phyloP scores from a whole-genome alignment of 208 protist species.

The Crithidia acanthocephali region DNA sequence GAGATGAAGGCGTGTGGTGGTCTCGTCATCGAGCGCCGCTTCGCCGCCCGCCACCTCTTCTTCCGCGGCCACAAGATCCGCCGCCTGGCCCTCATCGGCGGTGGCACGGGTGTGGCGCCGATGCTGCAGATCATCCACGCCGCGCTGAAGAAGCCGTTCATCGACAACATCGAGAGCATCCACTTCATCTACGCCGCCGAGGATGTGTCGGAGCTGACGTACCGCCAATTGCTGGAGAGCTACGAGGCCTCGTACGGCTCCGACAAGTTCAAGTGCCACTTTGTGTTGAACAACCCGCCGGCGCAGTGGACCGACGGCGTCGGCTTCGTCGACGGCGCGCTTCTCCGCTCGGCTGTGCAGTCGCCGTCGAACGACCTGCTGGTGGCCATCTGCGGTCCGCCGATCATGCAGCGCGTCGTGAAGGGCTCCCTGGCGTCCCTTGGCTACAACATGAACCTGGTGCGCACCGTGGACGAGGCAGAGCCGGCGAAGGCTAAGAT shows the following conservation, averaged over 20 bases:
- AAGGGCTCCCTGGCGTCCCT: conserved; percentile 40
- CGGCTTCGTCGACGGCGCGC: conserved; percentile 56
- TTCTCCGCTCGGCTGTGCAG: conserved; percentile 61
- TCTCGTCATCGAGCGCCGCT: conserved; percentile 56
- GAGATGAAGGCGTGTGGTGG: conserved; percentile 80
- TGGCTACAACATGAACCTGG: conserved; percentile 58
- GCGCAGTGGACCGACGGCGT: conserved; percentile 69
- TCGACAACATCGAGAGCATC: conserved; percentile 57
- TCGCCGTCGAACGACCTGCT: conserved; percentile 60
- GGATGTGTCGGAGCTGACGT: conserved; percentile 63
- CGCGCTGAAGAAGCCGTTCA: conserved; percentile 70
- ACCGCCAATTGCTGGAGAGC: conserved; percentile 50
- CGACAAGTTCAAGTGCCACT: conserved; percentile 63
- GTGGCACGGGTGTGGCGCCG: conserved; percentile 91
- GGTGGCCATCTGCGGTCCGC: conserved; percentile 78
- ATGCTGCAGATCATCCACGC: conserved; percentile 93
- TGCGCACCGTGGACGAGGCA: conserved; percentile 49
- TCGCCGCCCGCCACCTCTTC: conserved; percentile 48
- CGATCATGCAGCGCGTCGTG: conserved; percentile 69
- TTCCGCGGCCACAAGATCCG: conserved; percentile 67
- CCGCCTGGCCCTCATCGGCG: conserved; percentile 71
- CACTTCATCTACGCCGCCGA: conserved; percentile 78
- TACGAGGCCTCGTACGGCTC: conserved; percentile 50
- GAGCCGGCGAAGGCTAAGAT: conserved; percentile 44
- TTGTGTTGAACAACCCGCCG: conserved; percentile 74